Evolutionary conservation across 1,139 yeast genomes (phyloP).

Genomic region (Pichia sp.): DNA sequence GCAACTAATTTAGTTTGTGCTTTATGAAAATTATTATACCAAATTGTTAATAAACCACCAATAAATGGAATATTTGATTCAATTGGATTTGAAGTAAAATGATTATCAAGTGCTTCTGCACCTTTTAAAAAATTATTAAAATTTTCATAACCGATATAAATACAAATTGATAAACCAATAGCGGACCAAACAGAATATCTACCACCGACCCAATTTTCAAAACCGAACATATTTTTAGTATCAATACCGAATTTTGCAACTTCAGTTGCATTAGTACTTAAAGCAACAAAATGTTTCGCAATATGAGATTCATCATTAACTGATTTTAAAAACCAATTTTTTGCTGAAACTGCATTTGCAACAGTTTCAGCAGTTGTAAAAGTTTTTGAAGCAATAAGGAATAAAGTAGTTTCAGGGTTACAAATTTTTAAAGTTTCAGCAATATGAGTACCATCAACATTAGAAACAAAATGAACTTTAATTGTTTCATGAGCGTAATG

Average conservation of each 20-base stretch:
- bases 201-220: constrained; percentile 99
- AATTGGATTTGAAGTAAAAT: constrained; percentile 75
- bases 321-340: constrained; percentile 78
- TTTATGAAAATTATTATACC: constrained; percentile 97
- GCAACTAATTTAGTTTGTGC: constrained; percentile 98
- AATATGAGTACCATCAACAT: constrained; percentile 96
- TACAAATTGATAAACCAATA: constrained; percentile 90
- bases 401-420: constrained; percentile 87
- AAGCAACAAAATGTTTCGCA: constrained; percentile 96
- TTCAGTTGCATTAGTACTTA: constrained; percentile 87
- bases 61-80: constrained; percentile 87
- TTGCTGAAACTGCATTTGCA: constrained; percentile 93
- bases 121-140: constrained; percentile 89
- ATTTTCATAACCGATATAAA: constrained; percentile 92
- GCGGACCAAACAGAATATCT: constrained; percentile 99
- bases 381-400: constrained; percentile 93
- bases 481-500: constrained; percentile 74
- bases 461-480: constrained; percentile 87
- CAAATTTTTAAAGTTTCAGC: constrained; percentile 79
- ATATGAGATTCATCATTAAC: constrained; percentile 64
- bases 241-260: constrained; percentile 94
- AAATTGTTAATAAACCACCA: constrained; percentile 89
- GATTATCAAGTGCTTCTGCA: constrained; percentile 95
- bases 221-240: constrained; percentile 96
- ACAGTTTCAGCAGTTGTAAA: constrained; percentile 98